These are phyloP conservation scores for Volvox africanus DNA, from an alignment of 139 green algal species.

Conservation along the genomic window DNA sequence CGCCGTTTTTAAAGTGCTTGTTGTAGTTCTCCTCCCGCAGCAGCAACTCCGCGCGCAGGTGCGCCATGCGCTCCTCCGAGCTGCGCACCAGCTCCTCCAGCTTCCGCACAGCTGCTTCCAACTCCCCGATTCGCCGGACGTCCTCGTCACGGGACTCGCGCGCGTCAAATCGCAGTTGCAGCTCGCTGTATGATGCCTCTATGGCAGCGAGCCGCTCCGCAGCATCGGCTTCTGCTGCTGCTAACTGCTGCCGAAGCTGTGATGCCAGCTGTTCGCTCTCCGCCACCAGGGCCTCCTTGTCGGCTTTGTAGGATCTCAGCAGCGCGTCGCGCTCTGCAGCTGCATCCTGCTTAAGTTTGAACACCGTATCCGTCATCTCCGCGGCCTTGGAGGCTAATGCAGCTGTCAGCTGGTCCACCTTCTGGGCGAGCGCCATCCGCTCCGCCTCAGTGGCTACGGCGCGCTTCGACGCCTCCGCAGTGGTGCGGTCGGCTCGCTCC, in stretches of 20 bases:
- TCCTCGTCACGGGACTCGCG: conserved; percentile 70
- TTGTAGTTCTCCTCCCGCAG: conserved; percentile 86
- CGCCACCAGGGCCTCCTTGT: conserved; percentile 40
- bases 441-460: not conserved
- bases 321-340: conserved; percentile 3
- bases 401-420: conserved; percentile 49
- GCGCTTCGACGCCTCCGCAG: not conserved
- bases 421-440: not conserved
- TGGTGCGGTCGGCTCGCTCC: not conserved
- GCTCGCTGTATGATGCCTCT: conserved; percentile 35
- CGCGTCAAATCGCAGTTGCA: conserved; percentile 52
- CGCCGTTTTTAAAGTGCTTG: conserved; percentile 82
- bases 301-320: conserved; percentile 31
- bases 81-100: conserved; percentile 63
- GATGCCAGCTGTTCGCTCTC: conserved; percentile 27
- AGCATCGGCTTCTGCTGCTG: conserved; percentile 28
- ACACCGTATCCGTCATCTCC: conserved; percentile 56
- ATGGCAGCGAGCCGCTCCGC: conserved; percentile 44
- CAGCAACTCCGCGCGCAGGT: conserved; percentile 76
- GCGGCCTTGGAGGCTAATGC: conserved; percentile 59
- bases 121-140: conserved; percentile 52
- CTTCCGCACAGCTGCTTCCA: conserved; percentile 33
- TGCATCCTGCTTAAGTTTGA: conserved; percentile 46
- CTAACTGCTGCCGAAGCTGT: conserved; percentile 46
- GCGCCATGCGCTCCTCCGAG: conserved; percentile 66